Evolutionary conservation across 2,329 filamentous ascomycete species (phyloP), one percentile per base, ranked within the genome.

Genomic region (Rugonectria rugulosa): DNA sequence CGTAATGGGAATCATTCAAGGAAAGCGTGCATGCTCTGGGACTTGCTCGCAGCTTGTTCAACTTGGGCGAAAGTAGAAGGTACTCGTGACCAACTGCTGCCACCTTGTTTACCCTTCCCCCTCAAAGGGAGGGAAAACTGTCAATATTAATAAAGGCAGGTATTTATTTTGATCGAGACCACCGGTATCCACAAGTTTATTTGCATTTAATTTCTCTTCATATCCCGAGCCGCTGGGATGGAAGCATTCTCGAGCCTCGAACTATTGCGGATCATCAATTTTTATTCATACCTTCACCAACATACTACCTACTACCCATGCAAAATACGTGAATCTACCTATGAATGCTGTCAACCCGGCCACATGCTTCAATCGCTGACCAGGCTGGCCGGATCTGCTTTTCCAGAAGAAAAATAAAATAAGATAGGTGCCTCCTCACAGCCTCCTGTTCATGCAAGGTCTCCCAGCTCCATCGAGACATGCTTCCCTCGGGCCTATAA

Each of bases 381-480:
- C n/a, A n/a, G n/a, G n/a, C n/a, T n/a, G n/a, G n/a, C n/a, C n/a
- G n/a, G n/a, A n/a, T n/a, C n/a, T 27, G 26, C 7, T 11, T 27
- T 27, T 32, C 29, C 29, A 32, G 7, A 7, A 7, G 32, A 10
- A 10, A 19, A 9, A 19, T 7, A 19, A 15, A 36, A n/a, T n/a
- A n/a, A n/a, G n/a, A n/a, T n/a, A n/a, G 32, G 32, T 17, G 31
- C 14, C 32, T 36, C 8, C n/a, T 27, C 15, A 36, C 4, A 10
- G 31, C 10, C 36, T 32, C 40, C 12, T 24, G 14, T 27, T 24
- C 26, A 12, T 40, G 34, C 3, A 29, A n/a, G 37, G 26, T 19
- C 12, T 17, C 27, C 53, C 49, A 50, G 44, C 38, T 54, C 48
- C 34, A 42, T 45, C 45, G 43, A 36, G 57, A 41, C 27, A 53